Conservation (phyloP, 345 rosid genomes). For the Pistacia integerrima region DNA sequence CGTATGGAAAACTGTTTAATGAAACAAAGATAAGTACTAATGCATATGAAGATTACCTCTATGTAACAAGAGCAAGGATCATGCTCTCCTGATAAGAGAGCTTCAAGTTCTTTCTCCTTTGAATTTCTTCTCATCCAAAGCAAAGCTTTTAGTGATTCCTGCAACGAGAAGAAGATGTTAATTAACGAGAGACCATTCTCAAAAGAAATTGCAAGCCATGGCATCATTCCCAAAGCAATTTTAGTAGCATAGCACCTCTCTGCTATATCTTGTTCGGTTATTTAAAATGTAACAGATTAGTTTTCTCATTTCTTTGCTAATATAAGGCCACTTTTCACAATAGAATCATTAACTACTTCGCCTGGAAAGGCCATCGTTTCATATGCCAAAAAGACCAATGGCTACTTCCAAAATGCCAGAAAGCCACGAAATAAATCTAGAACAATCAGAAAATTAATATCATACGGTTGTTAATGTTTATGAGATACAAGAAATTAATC, state of each 20-base stretch:
- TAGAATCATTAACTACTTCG: not conserved
- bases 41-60: constrained; percentile 50
- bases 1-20: constrained; percentile 16
- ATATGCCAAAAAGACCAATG: not conserved
- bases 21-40: constrained; percentile 5
- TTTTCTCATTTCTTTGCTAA: not conserved
- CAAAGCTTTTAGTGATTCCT: constrained; percentile 77
- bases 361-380: not conserved
- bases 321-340: not conserved
- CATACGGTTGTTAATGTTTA: not conserved
- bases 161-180: constrained; percentile 18
- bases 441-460: constrained; percentile 1
- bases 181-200: not conserved
- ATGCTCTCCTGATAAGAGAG: constrained; percentile 80
- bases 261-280: not conserved
- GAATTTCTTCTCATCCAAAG: constrained; percentile 76
- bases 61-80: constrained; percentile 81
- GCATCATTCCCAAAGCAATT: not conserved
- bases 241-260: not conserved
- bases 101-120: constrained; percentile 87
- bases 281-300: not conserved
- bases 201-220: not conserved
- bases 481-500: constrained; percentile 13
- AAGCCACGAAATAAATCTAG: not conserved
- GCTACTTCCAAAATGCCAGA: not conserved